phyloP scores from a whole-genome alignment of 2,329 filamentous ascomycete species.

The Helminthosporium solani region DNA sequence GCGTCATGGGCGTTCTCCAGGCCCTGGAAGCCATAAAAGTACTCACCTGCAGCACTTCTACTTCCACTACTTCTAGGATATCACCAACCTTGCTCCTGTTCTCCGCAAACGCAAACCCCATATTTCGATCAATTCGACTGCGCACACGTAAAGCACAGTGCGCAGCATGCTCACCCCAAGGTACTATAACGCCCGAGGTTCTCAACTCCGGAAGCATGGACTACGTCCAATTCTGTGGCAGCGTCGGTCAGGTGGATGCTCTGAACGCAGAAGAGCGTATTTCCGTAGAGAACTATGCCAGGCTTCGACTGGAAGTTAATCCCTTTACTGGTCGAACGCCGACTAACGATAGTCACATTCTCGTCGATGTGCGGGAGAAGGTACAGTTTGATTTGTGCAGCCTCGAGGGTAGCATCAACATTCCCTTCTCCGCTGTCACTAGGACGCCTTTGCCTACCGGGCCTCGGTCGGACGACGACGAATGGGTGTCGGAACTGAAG shows the following conservation, averaged over 20 bases:
- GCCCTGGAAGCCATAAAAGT: conserved; percentile 86
- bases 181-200: conserved; percentile 62
- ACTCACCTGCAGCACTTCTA: conserved; percentile 52
- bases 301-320: conserved; percentile 32
- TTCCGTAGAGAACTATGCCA: conserved; percentile 61
- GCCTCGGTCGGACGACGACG: conserved; percentile 15
- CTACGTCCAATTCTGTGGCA: conserved; percentile 84
- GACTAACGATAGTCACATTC: conserved; percentile 50
- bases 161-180: conserved; percentile 69
- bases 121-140: conserved; percentile 75
- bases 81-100: conserved; percentile 54
- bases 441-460: conserved; percentile 18
- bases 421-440: conserved; percentile 63
- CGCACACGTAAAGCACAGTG: conserved; percentile 69
- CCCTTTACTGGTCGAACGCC: conserved; percentile 34
- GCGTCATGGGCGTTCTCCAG: conserved; percentile 89
- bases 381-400: conserved; percentile 81
- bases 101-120: conserved; percentile 53
- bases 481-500: conserved; percentile 34
- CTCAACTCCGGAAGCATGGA: conserved; percentile 69
- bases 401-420: conserved; percentile 72
- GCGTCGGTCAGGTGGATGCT: conserved; percentile 54
- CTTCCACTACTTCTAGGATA: conserved; percentile 12
- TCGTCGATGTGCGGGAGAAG: conserved; percentile 82
- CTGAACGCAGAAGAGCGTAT: conserved; percentile 68